Evolutionary conservation across 352 stramenopile genomes (phyloP).

Genomic region (Globisporangium ultimum): DNA sequence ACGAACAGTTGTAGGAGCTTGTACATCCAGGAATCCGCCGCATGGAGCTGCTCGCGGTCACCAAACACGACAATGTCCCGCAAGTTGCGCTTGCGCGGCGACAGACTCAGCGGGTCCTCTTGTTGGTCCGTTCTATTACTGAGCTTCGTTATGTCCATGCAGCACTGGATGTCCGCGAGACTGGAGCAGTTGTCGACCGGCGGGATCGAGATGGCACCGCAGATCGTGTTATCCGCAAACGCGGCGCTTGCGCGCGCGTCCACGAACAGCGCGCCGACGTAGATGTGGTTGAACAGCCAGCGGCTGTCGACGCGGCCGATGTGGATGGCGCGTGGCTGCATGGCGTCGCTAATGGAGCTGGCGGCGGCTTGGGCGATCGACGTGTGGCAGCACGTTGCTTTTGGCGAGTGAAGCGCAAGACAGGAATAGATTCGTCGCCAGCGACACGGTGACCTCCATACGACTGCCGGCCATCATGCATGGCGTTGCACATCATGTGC

Average conservation of each 20-base stretch:
- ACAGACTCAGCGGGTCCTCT: constrained; percentile 21
- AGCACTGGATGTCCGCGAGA: constrained; percentile 17
- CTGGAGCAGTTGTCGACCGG: constrained; percentile 14
- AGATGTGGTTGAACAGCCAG: constrained; percentile 79
- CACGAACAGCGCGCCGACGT: constrained; percentile 57
- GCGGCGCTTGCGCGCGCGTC: constrained; percentile 35
- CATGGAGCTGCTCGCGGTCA: constrained; percentile 22
- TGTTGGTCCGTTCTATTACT: constrained; percentile 14
- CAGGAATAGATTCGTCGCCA: no score
- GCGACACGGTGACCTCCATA: no score
- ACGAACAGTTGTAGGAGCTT: constrained; percentile 39
- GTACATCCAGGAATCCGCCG: constrained; percentile 32
- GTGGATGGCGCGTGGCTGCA: constrained; percentile 15
- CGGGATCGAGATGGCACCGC: constrained; percentile 50
- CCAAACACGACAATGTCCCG: constrained; percentile 54
- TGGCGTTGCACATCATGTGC: no score
- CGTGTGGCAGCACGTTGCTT: neutral
- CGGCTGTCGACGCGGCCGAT: constrained; percentile 38
- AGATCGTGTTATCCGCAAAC: constrained; percentile 37
- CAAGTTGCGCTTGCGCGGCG: constrained; percentile 32
- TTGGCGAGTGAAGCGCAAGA: neutral
- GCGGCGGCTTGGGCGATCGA: neutral
- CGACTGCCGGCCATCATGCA: no score
- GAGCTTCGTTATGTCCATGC: no score
- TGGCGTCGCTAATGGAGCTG: no score